A percentile compares a stretch with the other conserved stretches of the same genome.
phyloP scores from a whole-genome alignment of 2,329 filamentous ascomycete genomes.

The Colletotrichum australisinense region DNA sequence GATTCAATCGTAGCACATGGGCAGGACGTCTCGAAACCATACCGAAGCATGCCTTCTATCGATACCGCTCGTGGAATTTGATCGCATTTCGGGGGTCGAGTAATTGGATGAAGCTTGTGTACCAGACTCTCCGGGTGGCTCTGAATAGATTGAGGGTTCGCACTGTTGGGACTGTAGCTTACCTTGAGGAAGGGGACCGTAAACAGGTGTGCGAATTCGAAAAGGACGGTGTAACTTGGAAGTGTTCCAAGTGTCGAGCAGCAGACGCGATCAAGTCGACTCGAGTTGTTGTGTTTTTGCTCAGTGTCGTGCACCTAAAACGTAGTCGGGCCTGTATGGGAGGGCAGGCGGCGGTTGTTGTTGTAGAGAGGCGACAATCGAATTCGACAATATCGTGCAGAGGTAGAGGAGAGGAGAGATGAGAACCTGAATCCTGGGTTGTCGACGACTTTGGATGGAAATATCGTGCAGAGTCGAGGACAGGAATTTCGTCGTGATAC shows the following conservation, averaged over 20 bases:
- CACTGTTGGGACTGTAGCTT: neutral
- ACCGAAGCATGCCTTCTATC: neutral
- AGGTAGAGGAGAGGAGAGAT: neutral
- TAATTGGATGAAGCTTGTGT: conserved; percentile 18
- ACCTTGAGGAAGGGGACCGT: conserved; percentile 20
- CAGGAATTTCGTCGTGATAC: conserved; percentile 28
- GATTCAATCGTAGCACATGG: neutral
- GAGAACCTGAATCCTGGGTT: conserved; percentile 34
- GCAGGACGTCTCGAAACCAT: neutral
- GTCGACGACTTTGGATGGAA: conserved; percentile 26
- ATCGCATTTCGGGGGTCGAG: neutral
- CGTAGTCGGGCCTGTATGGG: neutral
- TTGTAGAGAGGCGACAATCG: neutral
- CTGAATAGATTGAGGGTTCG: neutral
- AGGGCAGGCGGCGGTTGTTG: neutral
- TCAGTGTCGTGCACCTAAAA: neutral
- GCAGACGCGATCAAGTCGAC: neutral
- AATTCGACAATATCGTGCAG: conserved; percentile 2
- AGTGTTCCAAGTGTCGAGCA: neutral
- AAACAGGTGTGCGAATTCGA: neutral
- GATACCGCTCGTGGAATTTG: neutral
- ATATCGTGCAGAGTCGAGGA: conserved; percentile 29
- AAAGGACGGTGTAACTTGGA: neutral
- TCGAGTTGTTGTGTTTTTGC: neutral
- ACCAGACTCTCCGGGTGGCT: neutral